Percentiles rank a stretch among this genome's conserved stretches.
phyloP scores from a whole-genome alignment of 1,284 basidiomycete genomes.

The Leccinum fallax region DNA sequence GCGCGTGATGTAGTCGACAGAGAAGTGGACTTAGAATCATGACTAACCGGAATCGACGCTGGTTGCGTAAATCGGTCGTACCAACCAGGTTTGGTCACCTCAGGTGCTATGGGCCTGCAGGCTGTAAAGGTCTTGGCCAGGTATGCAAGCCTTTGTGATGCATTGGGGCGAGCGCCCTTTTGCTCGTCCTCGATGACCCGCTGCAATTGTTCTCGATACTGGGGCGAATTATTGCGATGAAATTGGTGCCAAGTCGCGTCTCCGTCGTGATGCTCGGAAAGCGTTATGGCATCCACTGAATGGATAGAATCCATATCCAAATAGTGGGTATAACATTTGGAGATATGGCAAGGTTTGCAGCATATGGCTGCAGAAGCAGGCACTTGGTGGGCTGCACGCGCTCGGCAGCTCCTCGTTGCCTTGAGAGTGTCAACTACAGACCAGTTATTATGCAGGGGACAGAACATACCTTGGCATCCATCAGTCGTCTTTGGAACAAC shows the following conservation, averaged over 20 bases:
- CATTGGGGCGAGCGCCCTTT: conserved; percentile 38
- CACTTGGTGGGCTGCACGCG: conserved; percentile 22
- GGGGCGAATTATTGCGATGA: conserved; percentile 39
- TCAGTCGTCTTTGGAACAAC: conserved; percentile 24
- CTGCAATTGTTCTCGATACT: conserved; percentile 28
- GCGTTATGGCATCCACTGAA: conserved; percentile 50
- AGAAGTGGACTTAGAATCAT: not conserved
- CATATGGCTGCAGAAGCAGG: conserved; percentile 30
- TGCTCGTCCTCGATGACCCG: conserved; percentile 37
- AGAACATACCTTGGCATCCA: conserved; percentile 18
- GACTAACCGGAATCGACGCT: conserved; percentile 28
- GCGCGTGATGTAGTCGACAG: conserved; percentile 1
- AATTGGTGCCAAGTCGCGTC: conserved; percentile 49
- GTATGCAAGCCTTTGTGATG: conserved; percentile 38
- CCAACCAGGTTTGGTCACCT: conserved; percentile 48
- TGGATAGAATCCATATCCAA: conserved; percentile 48
- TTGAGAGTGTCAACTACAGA: conserved; percentile 10
- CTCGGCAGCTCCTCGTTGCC: conserved; percentile 28
- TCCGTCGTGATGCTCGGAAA: conserved; percentile 22
- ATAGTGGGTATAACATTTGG: conserved; percentile 55
- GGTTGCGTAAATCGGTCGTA: conserved; percentile 44
- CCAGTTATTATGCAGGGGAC: not conserved
- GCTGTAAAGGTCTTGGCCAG: conserved; percentile 44
- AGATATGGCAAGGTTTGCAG: conserved; percentile 55
- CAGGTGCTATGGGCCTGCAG: conserved; percentile 45